Evolutionary conservation across 495 filamentous ascomycete species (phyloP), one percentile per base, ranked within the genome.

Genomic region (Aspergillus coremiiformis): DNA sequence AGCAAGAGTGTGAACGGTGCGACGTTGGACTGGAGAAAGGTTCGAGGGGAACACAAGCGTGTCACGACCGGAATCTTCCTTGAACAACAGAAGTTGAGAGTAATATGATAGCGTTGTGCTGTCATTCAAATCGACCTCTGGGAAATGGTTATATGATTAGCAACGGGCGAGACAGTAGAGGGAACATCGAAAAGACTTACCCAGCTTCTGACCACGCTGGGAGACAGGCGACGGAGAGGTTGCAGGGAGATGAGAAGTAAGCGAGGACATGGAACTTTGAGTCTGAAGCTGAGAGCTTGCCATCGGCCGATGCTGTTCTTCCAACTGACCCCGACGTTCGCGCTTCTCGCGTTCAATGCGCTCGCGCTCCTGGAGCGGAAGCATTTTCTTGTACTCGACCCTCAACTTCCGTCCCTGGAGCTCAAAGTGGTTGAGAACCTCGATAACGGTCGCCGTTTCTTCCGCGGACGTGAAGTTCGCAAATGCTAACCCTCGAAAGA

Each of bases 301-400:
- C 61, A 89, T 78, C 19, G 86, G 87, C 23, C 90, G 79, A 66
- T 98, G 93, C 68, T 98, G 93, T 70, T 97, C 93, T 66, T 97
- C 90, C 35, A 98, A 76, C 67, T 98, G 93, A 41, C 93, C 93
- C 55, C 93, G 84, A 63, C 93, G 87, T 74, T 97, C 93, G 39
- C 93, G 79, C 81, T 98, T 98, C 71, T 97, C 93, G 23, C 93
- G 79, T 65, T 98, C 93, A 54, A 98, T 98, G 19, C 94, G 83
- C 65, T 98, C 93, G 45, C 93, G 83, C 66, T 98, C 93, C 48
- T 90, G 86, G 43, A 90, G 75, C 10, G 93, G 93, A 19, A 98
- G 79, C 93, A 98, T 98, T 75, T 97, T 98, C 78, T 98, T 98
- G 70, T 97, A 98, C 65, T 98, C 93, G 11, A 98, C 93, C 32